phyloP scores from a whole-genome alignment of 169 alveolate species.

The Plasmodium vivax region DNA sequence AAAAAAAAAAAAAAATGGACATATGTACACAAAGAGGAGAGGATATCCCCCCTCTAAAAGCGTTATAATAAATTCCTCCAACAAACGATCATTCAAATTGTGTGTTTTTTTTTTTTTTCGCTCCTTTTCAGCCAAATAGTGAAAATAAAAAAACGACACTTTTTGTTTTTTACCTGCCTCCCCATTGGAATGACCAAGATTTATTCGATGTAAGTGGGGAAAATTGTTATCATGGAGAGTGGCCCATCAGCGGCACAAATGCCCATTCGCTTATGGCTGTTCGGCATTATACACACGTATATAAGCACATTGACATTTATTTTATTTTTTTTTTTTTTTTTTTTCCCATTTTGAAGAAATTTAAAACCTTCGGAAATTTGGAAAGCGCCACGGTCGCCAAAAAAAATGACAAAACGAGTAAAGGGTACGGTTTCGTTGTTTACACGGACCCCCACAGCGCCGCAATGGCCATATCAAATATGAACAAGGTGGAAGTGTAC shows the following conservation, averaged over 20 bases:
- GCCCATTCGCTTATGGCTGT: not conserved
- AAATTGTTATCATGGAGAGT: not conserved
- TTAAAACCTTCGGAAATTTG: conserved; percentile 65
- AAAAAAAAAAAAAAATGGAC: not conserved
- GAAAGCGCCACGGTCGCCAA: conserved; percentile 73
- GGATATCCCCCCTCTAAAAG: not conserved
- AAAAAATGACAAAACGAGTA: conserved; percentile 73
- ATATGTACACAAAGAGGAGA: not conserved
- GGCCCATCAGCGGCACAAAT: not conserved
- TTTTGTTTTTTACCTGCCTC: conserved; percentile 94
- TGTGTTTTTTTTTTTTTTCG: not conserved
- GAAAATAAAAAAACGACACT: conserved; percentile 71
- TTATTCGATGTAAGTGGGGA: conserved; percentile 73
- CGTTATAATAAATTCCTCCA: not conserved
- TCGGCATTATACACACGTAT: not conserved
- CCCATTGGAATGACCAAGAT: conserved; percentile 92
- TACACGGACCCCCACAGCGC: conserved; percentile 91
- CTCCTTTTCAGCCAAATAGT: conserved; percentile 6
- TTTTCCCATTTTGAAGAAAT: conserved; percentile 14
- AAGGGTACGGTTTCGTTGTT: conserved; percentile 92
- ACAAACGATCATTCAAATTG: not conserved
- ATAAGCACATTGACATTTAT: not conserved
- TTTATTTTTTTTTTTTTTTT: not conserved
- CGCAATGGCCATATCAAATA: conserved; percentile 86
- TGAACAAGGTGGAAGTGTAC: conserved; percentile 79